A percentile compares a stretch with the other conserved stretches of the same genome.
These are phyloP conservation scores for Capronia coronata DNA, from an alignment of 2,329 filamentous ascomycete genomes.

Conservation along the genomic window DNA sequence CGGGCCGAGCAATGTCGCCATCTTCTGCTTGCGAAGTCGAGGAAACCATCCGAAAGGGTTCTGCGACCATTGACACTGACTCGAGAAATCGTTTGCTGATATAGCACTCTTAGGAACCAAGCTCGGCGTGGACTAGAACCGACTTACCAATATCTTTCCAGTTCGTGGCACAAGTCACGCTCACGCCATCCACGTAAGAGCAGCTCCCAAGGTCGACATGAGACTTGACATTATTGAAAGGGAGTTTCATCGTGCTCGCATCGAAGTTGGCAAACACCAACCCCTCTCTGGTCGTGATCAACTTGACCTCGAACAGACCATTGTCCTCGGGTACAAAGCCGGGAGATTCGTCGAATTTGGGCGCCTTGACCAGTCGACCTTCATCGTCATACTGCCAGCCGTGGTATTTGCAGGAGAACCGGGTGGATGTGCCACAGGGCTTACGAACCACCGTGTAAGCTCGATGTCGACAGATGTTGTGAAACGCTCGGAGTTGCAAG, in stretches of 20 bases:
- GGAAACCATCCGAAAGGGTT: conserved; percentile 18
- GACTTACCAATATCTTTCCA: conserved; percentile 26
- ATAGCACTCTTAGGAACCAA: background rate
- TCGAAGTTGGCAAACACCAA: conserved; percentile 26
- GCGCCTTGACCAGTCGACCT: conserved; percentile 55
- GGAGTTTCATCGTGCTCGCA: conserved; percentile 22
- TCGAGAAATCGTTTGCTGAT: conserved; percentile 22
- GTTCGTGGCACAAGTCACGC: conserved; percentile 15
- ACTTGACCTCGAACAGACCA: conserved; percentile 41
- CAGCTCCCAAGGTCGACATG: conserved; percentile 18
- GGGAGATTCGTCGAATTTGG: conserved; percentile 50
- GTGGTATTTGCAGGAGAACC: conserved; percentile 55
- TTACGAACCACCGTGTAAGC: conserved; percentile 54
- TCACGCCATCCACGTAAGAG: conserved; percentile 17
- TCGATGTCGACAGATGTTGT: conserved; percentile 57
- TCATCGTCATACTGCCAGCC: conserved; percentile 56
- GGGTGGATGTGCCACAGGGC: conserved; percentile 43
- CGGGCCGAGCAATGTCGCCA: conserved; percentile 15
- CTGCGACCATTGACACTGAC: conserved; percentile 19
- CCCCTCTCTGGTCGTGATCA: conserved; percentile 20
- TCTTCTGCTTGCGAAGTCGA: conserved; percentile 14
- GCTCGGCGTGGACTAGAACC: background rate
- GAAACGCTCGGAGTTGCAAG: conserved; percentile 53
- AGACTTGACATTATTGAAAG: conserved; percentile 25
- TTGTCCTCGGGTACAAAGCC: conserved; percentile 54